Evolutionary conservation across 805 yeast species (phyloP).

Genomic region (Peterozyma toletana): DNA sequence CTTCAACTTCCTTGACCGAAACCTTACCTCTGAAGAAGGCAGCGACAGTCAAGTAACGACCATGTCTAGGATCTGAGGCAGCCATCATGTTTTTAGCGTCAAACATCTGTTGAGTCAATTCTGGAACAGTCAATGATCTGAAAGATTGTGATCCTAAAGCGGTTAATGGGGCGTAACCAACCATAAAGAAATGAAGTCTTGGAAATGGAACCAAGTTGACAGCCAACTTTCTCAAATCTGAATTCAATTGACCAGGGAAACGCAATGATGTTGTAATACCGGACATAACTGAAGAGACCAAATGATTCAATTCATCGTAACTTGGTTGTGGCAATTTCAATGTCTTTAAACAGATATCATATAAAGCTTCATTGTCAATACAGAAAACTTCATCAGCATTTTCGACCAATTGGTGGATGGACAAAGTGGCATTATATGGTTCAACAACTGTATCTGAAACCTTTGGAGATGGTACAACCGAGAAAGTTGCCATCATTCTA

Average conservation of each 20-base stretch:
- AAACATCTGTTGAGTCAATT: slow-evolving; percentile 89
- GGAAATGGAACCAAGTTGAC: slow-evolving; percentile 95
- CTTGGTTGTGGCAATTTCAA: slow-evolving; percentile 75
- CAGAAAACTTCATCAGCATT: slow-evolving; percentile 91
- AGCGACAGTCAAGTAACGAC: slow-evolving; percentile 88
- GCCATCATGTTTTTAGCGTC: slow-evolving; percentile 95
- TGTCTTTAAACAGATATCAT: slow-evolving; percentile 82
- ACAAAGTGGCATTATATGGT: slow-evolving; percentile 89
- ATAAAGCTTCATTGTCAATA: slow-evolving; percentile 89
- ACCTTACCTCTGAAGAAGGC: slow-evolving; percentile 93
- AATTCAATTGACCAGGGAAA: slow-evolving; percentile 92
- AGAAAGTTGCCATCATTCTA: slow-evolving; percentile 93
- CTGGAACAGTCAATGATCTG: slow-evolving; percentile 81
- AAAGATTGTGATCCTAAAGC: slow-evolving; percentile 75
- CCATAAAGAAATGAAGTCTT: slow-evolving; percentile 92
- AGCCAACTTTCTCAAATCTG: slow-evolving; percentile 88
- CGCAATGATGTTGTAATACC: slow-evolving; percentile 93
- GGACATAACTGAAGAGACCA: slow-evolving; percentile 88
- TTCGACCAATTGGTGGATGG: slow-evolving; percentile 87
- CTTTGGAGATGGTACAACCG: slow-evolving; percentile 88
- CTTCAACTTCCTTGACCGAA: slow-evolving; percentile 89
- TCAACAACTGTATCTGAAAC: slow-evolving; percentile 91
- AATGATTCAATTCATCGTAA: slow-evolving; percentile 69
- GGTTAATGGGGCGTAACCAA: slow-evolving; percentile 89
- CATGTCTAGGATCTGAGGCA: slow-evolving; percentile 84